Conservation (phyloP, 768 basidiomycete species). For the Lactarius akahatsu region DNA sequence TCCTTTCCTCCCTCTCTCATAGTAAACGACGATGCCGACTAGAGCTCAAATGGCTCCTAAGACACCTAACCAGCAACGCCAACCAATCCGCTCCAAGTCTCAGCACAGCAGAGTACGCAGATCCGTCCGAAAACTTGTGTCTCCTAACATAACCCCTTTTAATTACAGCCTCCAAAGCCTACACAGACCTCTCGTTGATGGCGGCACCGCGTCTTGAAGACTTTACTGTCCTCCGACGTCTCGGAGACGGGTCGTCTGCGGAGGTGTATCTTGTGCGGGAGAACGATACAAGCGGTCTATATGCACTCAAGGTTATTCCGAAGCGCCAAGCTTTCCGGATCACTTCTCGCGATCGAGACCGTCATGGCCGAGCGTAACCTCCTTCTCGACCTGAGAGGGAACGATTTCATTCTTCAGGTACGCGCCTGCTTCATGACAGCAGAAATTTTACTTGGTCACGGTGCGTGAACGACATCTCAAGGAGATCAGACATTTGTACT, state of each 20-base stretch:
- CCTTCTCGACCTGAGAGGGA: slow-evolving; percentile 23
- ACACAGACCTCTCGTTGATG: slow-evolving; percentile 20
- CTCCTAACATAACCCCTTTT: not conserved
- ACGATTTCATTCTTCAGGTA: slow-evolving; percentile 24
- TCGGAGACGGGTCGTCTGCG: slow-evolving; percentile 24
- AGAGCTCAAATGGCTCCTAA: slow-evolving; percentile 9
- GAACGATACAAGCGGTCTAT: slow-evolving; percentile 18
- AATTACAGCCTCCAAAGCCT: slow-evolving; percentile 14
- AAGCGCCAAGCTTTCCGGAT: slow-evolving; percentile 14
- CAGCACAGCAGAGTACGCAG: slow-evolving; percentile 6
- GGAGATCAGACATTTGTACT: not conserved
- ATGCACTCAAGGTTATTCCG: slow-evolving; percentile 25
- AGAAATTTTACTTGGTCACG: slow-evolving; percentile 19
- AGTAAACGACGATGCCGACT: not conserved
- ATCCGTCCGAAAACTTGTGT: not conserved
- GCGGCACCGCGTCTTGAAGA: slow-evolving; percentile 14
- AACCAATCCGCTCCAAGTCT: not conserved
- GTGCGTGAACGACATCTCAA: not conserved
- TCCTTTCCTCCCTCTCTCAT: not conserved
- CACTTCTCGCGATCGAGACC: not conserved
- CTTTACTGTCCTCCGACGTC: slow-evolving; percentile 17
- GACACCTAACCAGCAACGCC: not conserved
- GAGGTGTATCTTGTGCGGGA: slow-evolving; percentile 21
- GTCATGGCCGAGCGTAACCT: slow-evolving; percentile 21
- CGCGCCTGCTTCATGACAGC: slow-evolving; percentile 26